Evolutionary conservation across 2,329 filamentous ascomycete genomes (phyloP).

Genomic region (Nemania sp.): DNA sequence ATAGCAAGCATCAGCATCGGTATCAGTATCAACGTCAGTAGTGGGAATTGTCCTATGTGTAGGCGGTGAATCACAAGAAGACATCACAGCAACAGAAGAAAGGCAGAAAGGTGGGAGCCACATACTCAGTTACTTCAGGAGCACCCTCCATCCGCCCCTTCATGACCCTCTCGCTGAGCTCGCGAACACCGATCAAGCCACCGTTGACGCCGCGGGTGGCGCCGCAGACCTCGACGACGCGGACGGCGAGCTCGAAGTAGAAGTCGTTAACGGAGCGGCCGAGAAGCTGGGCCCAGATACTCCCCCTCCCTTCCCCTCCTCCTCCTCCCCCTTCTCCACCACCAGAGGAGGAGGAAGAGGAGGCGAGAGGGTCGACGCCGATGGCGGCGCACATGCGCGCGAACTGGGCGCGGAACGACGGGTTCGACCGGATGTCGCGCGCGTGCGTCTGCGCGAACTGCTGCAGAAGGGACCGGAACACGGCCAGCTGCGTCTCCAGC

Average conservation of each 20-base stretch:
- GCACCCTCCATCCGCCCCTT: conserved; percentile 75
- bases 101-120: conserved; percentile 6
- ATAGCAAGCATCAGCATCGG: conserved; percentile 3
- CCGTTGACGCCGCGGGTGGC: conserved; percentile 88
- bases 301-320: conserved; percentile 57
- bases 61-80: too few species aligned
- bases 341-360: conserved; percentile 44
- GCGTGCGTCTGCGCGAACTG: conserved; percentile 94
- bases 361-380: conserved; percentile 91
- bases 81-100: too few species aligned
- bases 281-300: conserved; percentile 90
- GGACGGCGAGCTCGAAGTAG: conserved; percentile 96
- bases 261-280: conserved; percentile 95
- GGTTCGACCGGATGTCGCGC: conserved; percentile 94
- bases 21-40: too few species aligned
- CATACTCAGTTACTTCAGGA: conserved; percentile 76
- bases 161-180: conserved; percentile 76
- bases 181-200: conserved; percentile 81
- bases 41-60: too few species aligned
- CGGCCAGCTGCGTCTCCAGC: conserved; percentile 88
- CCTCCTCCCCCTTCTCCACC: conserved; percentile 51
- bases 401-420: conserved; percentile 93
- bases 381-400: conserved; percentile 98
- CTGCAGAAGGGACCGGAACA: conserved; percentile 93
- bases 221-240: conserved; percentile 89